Percentiles rank a stretch among this genome's conserved stretches.
These are phyloP conservation scores for Salvia hispanica DNA, from an alignment of 257 asterid species.

Conservation along the genomic window DNA sequence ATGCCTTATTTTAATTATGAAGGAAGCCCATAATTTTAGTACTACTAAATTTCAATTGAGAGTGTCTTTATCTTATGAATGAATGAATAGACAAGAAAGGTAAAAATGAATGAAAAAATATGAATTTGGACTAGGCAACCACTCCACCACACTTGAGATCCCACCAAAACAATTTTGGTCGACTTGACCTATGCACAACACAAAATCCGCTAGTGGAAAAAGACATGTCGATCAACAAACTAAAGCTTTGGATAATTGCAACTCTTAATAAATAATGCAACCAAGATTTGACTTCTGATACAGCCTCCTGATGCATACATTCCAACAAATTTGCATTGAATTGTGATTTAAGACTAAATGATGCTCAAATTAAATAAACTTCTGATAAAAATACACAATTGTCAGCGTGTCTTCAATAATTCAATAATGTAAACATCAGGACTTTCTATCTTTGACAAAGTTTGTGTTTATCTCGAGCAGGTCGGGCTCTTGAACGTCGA, in stretches of 20 bases:
- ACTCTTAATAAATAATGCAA: not conserved
- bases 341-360: not conserved
- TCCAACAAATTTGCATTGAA: conserved; percentile 27
- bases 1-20: not conserved
- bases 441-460: not conserved
- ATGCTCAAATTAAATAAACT: not conserved
- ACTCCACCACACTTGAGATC: not conserved
- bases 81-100: not conserved
- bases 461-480: conserved; percentile 34
- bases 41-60: not conserved
- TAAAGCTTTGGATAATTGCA: too few relatives aligned
- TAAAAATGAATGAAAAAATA: conserved; percentile 3
- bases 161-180: too few relatives aligned
- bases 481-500: conserved; percentile 60
- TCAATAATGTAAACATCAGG: not conserved
- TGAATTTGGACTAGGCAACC: conserved; percentile 10
- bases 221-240: too few relatives aligned
- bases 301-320: conserved; percentile 27
- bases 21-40: conserved; percentile 1
- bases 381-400: not conserved
- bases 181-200: too few relatives aligned
- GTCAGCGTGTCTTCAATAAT: not conserved
- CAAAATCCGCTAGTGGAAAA: too few relatives aligned
- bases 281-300: conserved; percentile 29
- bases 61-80: not conserved